Evolutionary conservation across 257 asterid species (phyloP), one percentile per base, ranked within the genome.

Genomic region (Datura wrightii): DNA sequence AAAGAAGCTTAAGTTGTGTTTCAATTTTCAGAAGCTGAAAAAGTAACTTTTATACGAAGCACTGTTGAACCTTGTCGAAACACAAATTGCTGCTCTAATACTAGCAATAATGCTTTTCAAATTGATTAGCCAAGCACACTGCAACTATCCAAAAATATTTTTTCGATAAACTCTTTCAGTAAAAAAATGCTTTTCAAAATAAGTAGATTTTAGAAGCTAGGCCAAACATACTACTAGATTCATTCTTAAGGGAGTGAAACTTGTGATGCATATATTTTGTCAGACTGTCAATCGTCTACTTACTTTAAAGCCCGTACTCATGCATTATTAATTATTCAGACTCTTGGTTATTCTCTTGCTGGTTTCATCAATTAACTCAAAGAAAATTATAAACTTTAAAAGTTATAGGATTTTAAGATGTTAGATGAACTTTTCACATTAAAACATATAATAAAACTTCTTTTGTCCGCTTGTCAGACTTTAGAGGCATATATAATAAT

Each of bases 381-480:
- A 31, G 76, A 67, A 3, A 39, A 16, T 34, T 24, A 67, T 37
- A 37, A 67, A 67, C 24, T 67, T 67, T 39, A 67, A 67, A 54
- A 13, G 59, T 54, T 44, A 14, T 37, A 6, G 76, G 63, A 39
- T 39, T 67, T 37, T 67, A 67, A 67, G 52, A 37, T 54, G 59
- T 54, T 54, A 14, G 59, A 54, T 3, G 19, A 67, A 67, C 48
- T 15, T 34, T 14, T 67, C 50, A 67, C 50, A 67, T 37, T 14
- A 15, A 67, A 39, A 67, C 76, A 67, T 39, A 37, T 34, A 67
- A 6, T 67, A 37, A 50, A 13, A 67, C 50, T 39, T 67, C 8
- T 63, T 67, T 67, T 67, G 76, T 37, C 50, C 76, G 37, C 76
- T 67, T 67, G 31, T 67, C 37, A 37, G 74, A 66, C 48, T 34